A percentile compares a stretch with the other conserved stretches of the same genome.
phyloP scores from a whole-genome alignment of 805 yeast species.

The Starmerella stellata region DNA sequence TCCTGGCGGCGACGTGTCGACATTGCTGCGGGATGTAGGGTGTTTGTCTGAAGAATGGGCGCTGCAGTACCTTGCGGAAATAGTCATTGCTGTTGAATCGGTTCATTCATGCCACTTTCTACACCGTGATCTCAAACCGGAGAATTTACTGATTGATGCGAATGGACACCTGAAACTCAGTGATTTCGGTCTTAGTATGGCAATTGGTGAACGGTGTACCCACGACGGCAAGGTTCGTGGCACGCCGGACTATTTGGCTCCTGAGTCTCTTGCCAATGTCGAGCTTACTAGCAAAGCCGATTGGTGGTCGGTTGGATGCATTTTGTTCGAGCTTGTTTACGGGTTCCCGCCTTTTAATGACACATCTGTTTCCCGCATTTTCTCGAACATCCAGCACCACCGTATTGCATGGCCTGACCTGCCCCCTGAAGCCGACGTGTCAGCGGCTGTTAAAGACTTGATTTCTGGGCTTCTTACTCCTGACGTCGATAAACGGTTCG shows the following conservation, averaged over 20 bases:
- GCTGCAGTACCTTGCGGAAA: conserved; percentile 69
- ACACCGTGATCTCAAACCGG: conserved; percentile 92
- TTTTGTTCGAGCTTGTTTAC: conserved; percentile 72
- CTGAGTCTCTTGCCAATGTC: conserved; percentile 68
- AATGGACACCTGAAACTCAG: conserved; percentile 82
- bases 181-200: conserved; percentile 60
- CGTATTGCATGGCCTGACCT: conserved; percentile 72
- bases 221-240: conserved; percentile 34
- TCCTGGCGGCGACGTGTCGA: conserved; percentile 90
- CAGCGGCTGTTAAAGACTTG: conserved; percentile 56
- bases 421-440: conserved; percentile 27
- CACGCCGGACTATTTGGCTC: conserved; percentile 94
- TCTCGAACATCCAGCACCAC: conserved; percentile 58
- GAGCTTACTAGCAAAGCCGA: conserved; percentile 68
- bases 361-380: conserved; percentile 57
- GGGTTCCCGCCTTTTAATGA: conserved; percentile 95
- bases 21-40: conserved; percentile 65
- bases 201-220: background rate
- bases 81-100: conserved; percentile 76
- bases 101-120: conserved; percentile 76
- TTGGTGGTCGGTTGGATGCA: conserved; percentile 99
- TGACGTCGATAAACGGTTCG: conserved; percentile 53
- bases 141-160: conserved; percentile 69
- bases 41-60: conserved; percentile 70
- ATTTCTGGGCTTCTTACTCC: conserved; percentile 42